phyloP scores from a whole-genome alignment of 306 rosid species.

The Heteromeles arbutifolia region DNA sequence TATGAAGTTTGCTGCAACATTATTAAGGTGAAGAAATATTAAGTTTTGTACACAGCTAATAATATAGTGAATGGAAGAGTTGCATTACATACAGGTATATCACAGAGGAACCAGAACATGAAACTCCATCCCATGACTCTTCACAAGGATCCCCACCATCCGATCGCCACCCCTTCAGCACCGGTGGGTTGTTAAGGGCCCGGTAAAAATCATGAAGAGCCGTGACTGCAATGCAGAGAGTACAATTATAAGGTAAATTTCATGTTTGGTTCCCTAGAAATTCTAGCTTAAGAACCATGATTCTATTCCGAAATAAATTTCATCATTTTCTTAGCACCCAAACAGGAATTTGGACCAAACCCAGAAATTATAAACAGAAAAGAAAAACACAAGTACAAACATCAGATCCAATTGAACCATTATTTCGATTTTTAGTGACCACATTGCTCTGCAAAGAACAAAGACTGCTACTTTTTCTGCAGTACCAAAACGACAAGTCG shows the following conservation, averaged over 20 bases:
- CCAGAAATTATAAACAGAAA: too few relatives aligned
- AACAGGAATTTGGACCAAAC: neutral
- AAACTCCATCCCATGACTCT: constrained; percentile 83
- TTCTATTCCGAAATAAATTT: neutral
- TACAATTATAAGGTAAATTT: neutral
- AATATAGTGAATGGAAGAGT: constrained; percentile 3
- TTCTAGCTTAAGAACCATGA: neutral
- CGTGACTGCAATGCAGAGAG: constrained; percentile 31
- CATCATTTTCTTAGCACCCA: neutral
- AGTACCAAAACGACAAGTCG: neutral
- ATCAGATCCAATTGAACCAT: neutral
- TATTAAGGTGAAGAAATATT: constrained; percentile 3
- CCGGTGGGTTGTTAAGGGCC: constrained; percentile 46
- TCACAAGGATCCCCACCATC: constrained; percentile 73
- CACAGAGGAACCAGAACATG: constrained; percentile 70
- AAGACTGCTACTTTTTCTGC: neutral
- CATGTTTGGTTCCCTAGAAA: neutral
- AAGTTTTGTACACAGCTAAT: neutral
- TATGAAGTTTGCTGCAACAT: constrained; percentile 55
- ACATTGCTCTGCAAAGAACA: neutral
- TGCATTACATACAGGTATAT: constrained; percentile 56
- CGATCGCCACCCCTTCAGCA: constrained; percentile 59
- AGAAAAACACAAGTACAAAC: neutral
- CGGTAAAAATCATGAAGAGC: constrained; percentile 63
- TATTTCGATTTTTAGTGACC: neutral